Percentiles rank a stretch among this genome's conserved stretches.
Conservation (phyloP, 1,284 basidiomycete species). For the Termitomyces sp. region DNA sequence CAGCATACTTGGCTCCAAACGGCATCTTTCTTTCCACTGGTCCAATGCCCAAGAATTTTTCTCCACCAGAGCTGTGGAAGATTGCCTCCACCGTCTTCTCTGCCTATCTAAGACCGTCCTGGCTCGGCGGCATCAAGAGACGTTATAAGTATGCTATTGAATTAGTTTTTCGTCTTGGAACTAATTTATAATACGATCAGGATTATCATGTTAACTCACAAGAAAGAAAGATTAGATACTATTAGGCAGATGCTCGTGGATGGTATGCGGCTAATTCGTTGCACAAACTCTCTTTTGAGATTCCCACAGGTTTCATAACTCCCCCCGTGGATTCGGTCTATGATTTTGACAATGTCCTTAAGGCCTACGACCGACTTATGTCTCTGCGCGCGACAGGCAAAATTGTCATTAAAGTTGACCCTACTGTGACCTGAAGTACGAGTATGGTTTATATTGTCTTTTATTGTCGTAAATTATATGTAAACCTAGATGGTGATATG, state of each 20-base stretch:
- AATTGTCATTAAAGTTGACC: slow-evolving; percentile 48
- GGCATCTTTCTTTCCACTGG: slow-evolving; percentile 44
- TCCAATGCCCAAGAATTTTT: slow-evolving; percentile 28
- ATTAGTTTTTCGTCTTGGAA: not conserved
- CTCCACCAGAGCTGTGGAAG: slow-evolving; percentile 25
- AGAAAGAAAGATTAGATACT: slow-evolving; percentile 32
- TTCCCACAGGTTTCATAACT: slow-evolving; percentile 43
- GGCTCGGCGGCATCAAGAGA: slow-evolving; percentile 45
- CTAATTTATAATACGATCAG: slow-evolving; percentile 18
- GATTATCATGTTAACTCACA: slow-evolving; percentile 26
- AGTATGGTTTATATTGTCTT: slow-evolving; percentile 1
- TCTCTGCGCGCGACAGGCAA: slow-evolving; percentile 58
- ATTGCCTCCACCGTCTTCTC: slow-evolving; percentile 25
- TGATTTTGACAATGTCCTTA: slow-evolving; percentile 49
- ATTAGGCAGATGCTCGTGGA: slow-evolving; percentile 37
- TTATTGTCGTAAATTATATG: slow-evolving; percentile 1
- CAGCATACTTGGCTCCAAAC: slow-evolving; percentile 42
- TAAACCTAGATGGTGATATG: not conserved
- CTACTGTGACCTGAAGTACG: slow-evolving; percentile 13
- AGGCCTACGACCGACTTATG: slow-evolving; percentile 60
- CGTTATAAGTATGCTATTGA: slow-evolving; percentile 35
- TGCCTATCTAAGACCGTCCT: slow-evolving; percentile 30
- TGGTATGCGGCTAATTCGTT: slow-evolving; percentile 29
- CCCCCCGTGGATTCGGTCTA: slow-evolving; percentile 59
- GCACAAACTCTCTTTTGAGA: not conserved